Percentiles rank a stretch among this genome's conserved stretches.
Conservation (phyloP, 176 grass and related monocot species). For the sorghum (Sorghum bicolor) region DNA sequence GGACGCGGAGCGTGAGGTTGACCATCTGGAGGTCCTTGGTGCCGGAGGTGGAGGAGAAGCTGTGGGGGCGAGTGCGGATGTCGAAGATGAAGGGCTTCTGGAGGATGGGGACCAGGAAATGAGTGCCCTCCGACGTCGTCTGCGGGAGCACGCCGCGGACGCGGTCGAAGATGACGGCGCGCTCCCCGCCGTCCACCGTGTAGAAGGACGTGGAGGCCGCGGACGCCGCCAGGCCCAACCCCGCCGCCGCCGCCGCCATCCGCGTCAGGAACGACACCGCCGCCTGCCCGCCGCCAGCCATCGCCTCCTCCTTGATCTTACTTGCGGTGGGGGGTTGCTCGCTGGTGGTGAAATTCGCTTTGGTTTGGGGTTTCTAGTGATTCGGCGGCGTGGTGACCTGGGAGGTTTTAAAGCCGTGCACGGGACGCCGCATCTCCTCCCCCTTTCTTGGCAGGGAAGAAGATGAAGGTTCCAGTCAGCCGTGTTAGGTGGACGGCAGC, state of each 20-base stretch:
- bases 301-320: neutral
- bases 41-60: slow-evolving; percentile 85
- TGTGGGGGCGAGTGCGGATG: slow-evolving; percentile 89
- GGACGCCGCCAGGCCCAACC: slow-evolving; percentile 50
- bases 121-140: slow-evolving; percentile 73
- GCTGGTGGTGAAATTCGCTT: neutral
- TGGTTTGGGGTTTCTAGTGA: neutral
- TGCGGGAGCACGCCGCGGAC: slow-evolving; percentile 65
- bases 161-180: slow-evolving; percentile 87
- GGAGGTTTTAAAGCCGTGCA: slow-evolving; percentile 10
- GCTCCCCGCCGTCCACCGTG: slow-evolving; percentile 87
- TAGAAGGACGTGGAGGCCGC: slow-evolving; percentile 55
- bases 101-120: slow-evolving; percentile 76
- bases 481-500: neutral
- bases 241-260: slow-evolving; percentile 47
- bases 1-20: slow-evolving; percentile 86
- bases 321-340: neutral
- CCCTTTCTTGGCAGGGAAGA: slow-evolving; percentile 42
- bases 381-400: neutral
- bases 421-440: slow-evolving; percentile 8
- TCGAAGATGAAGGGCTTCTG: slow-evolving; percentile 94
- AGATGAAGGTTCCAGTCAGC: neutral
- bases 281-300: slow-evolving; percentile 54
- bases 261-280: slow-evolving; percentile 63
- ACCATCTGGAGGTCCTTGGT: slow-evolving; percentile 99